Evolutionary conservation across 371 early-diverging fungal species (phyloP).

Genomic region (Syncephalis plumigaleata): DNA sequence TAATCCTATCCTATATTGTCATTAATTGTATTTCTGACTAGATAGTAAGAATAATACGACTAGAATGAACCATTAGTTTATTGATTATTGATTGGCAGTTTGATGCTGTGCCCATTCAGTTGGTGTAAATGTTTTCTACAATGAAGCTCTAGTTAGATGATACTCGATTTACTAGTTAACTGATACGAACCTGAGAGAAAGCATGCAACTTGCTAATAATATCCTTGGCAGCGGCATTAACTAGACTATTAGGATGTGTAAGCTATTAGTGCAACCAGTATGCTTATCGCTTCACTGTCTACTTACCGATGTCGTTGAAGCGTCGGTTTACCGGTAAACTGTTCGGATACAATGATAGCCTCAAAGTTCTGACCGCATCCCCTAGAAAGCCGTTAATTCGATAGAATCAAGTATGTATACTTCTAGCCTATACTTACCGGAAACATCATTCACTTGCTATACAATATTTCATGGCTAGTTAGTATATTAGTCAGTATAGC

Average conservation of each 20-base stretch:
- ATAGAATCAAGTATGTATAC: neutral
- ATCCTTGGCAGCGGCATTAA: constrained; percentile 57
- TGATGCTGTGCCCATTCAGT: constrained; percentile 6
- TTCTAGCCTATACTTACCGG: neutral
- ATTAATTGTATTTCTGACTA: no score
- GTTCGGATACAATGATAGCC: constrained; percentile 46
- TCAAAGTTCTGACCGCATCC: constrained; percentile 75
- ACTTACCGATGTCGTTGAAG: constrained; percentile 44
- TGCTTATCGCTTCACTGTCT: neutral
- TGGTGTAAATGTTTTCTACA: constrained; percentile 10
- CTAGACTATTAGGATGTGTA: constrained; percentile 19
- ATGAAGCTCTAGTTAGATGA: neutral
- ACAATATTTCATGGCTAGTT: neutral
- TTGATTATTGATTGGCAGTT: no score
- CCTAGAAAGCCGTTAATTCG: constrained; percentile 6
- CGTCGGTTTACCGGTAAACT: constrained; percentile 48
- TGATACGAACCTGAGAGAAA: constrained; percentile 48
- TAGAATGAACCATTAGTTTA: no score
- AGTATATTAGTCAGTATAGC: constrained; percentile 3
- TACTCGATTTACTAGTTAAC: neutral
- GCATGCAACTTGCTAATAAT: constrained; percentile 64
- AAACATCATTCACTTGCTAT: neutral
- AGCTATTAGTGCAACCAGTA: neutral
- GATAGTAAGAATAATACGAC: no score
- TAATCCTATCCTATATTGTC: no score